Evolutionary conservation across 2,329 filamentous ascomycete species (phyloP).

Genomic region (Colletotrichum scovillei): DNA sequence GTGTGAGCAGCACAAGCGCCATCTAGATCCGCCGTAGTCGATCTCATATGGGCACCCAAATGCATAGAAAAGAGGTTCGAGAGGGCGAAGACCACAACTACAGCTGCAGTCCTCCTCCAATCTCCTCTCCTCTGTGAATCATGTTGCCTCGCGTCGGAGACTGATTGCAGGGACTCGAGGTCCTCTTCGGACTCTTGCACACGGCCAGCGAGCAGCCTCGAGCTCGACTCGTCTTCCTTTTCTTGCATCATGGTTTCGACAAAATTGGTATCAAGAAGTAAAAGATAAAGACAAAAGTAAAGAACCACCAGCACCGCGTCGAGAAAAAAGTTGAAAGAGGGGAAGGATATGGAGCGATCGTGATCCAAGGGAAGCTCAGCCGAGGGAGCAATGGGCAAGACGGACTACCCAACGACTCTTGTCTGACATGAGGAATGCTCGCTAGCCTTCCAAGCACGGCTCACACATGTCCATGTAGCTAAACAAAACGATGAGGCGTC

Average conservation of each 20-base stretch:
- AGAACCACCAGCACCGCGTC: not conserved
- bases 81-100: constrained; percentile 21
- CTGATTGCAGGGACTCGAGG: constrained; percentile 26
- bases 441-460: not conserved
- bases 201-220: constrained; percentile 30
- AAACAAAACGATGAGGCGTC: constrained; percentile 4
- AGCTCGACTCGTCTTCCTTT: constrained; percentile 17
- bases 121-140: not conserved
- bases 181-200: constrained; percentile 37
- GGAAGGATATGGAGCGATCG: not conserved
- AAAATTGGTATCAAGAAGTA: not conserved
- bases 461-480: not conserved
- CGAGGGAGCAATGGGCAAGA: constrained; percentile 13
- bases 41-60: constrained; percentile 36
- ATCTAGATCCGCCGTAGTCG: constrained; percentile 35
- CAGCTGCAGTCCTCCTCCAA: constrained; percentile 8
- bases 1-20: constrained; percentile 45
- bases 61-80: constrained; percentile 37
- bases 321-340: not conserved
- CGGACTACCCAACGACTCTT: constrained; percentile 11
- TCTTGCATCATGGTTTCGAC: constrained; percentile 32
- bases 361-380: not conserved
- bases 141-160: constrained; percentile 12
- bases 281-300: not conserved
- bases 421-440: constrained; percentile 27